A percentile compares a stretch with the other conserved stretches of the same genome.
phyloP scores from a whole-genome alignment of 225 moss, liverwort and hornwort genomes.

The Marchantia polymorpha region DNA sequence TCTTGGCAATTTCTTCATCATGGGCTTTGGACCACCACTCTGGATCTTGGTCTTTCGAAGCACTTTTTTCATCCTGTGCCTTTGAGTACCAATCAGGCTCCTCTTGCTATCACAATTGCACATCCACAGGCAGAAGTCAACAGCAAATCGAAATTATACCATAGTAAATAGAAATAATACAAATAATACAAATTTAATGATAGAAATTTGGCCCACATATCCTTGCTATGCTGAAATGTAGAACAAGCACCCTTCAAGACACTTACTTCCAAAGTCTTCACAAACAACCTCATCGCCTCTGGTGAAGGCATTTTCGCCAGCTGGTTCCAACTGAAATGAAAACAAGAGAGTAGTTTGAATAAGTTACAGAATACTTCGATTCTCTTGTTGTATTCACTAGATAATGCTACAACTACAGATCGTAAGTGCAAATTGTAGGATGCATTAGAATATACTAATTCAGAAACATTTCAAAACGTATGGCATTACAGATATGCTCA shows the following conservation, averaged over 20 bases:
- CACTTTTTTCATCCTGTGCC: slow-evolving; percentile 34
- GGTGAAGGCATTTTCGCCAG: slow-evolving; percentile 65
- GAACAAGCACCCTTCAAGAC: background rate
- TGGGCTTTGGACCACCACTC: slow-evolving; percentile 62
- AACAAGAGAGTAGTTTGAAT: no score
- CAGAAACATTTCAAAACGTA: no score
- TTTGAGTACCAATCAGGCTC: slow-evolving; percentile 68
- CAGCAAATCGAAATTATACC: no score
- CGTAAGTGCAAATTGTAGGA: no score
- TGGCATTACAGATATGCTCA: no score
- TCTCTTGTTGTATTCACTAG: no score
- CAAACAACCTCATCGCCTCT: slow-evolving; percentile 92
- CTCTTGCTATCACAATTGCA: slow-evolving; percentile 40
- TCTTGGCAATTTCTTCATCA: slow-evolving; percentile 36
- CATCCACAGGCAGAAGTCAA: background rate
- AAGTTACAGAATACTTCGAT: no score
- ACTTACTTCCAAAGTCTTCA: slow-evolving; percentile 71
- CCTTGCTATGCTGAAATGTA: background rate
- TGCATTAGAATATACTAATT: no score
- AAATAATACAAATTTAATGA: no score
- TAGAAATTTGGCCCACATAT: no score
- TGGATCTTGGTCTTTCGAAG: slow-evolving; percentile 35
- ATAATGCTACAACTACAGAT: no score
- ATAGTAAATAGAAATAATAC: no score
- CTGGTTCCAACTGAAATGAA: slow-evolving; percentile 65